Percentiles rank a stretch among this genome's conserved stretches.
Evolutionary conservation across 2,329 filamentous ascomycete species (phyloP).

Genomic region (Cladorrhinum sp.): DNA sequence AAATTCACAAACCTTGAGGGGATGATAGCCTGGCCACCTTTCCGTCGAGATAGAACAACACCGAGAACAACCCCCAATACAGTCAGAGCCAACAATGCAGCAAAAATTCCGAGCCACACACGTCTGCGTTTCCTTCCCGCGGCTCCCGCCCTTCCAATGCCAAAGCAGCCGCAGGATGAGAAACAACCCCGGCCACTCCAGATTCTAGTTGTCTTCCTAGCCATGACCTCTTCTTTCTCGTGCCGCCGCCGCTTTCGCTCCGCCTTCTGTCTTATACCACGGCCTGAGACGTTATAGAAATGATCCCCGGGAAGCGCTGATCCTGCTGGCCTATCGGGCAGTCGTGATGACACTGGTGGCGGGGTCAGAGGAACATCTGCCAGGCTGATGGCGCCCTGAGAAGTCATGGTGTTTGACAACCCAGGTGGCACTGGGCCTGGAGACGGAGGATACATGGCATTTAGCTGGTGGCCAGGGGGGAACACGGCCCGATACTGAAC

Average conservation of each 20-base stretch:
- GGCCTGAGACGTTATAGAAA: constrained; percentile 40
- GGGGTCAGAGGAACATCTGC: constrained; percentile 57
- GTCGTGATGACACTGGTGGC: constrained; percentile 27
- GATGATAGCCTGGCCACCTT: constrained; percentile 29
- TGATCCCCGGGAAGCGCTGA: constrained; percentile 47
- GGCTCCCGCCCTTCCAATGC: constrained; percentile 60
- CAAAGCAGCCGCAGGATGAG: constrained; percentile 62
- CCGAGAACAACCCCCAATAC: constrained; percentile 57
- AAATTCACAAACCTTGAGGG: constrained; percentile 74
- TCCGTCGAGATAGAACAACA: constrained; percentile 49
- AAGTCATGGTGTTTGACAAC: constrained; percentile 59
- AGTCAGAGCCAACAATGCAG: constrained; percentile 52
- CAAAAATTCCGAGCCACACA: constrained; percentile 53
- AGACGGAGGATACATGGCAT: constrained; percentile 51
- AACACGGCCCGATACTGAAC: constrained; percentile 57
- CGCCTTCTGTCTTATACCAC: constrained; percentile 38
- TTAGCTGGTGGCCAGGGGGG: constrained; percentile 51
- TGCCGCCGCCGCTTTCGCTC: constrained; percentile 54
- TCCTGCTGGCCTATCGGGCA: constrained; percentile 45
- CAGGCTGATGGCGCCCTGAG: constrained; percentile 59
- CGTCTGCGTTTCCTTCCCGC: constrained; percentile 63
- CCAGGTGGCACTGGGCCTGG: constrained; percentile 63
- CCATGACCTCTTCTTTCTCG: constrained; percentile 64
- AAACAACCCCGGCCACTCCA: constrained; percentile 67
- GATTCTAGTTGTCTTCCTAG: constrained; percentile 55